Evolutionary conservation across 2,329 filamentous ascomycete species (phyloP).

Genomic region (Amesomyces nigricolor): DNA sequence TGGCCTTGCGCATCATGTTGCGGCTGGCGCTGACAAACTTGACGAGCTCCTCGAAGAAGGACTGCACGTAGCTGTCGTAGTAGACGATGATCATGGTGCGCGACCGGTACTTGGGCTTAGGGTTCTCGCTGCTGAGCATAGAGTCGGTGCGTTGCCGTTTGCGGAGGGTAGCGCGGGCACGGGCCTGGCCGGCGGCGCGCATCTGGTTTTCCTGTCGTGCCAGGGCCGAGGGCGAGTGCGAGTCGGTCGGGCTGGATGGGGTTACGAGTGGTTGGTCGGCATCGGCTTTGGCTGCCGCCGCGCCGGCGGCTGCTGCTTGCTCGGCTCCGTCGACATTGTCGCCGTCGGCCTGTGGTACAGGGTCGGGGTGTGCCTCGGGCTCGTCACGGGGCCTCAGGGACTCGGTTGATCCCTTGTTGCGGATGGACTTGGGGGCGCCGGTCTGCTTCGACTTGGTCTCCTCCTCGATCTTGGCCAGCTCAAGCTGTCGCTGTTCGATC

Average conservation of each 20-base stretch:
- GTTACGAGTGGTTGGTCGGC: constrained; percentile 25
- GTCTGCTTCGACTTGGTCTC: constrained; percentile 16
- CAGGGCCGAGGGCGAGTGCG: constrained; percentile 33
- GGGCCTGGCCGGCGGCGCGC: constrained; percentile 40
- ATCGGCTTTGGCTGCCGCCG: constrained; percentile 16
- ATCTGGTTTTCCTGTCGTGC: constrained; percentile 41
- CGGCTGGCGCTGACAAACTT: constrained; percentile 73
- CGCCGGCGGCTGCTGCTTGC: constrained; percentile 18
- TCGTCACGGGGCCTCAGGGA: constrained; percentile 48
- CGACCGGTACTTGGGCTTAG: constrained; percentile 56
- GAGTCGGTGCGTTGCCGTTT: constrained; percentile 49
- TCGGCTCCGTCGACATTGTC: constrained; percentile 5
- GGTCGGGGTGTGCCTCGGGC: constrained; percentile 27
- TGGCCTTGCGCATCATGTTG: constrained; percentile 81
- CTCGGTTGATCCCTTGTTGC: constrained; percentile 49
- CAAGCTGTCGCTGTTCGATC: constrained; percentile 56
- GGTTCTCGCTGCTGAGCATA: constrained; percentile 44
- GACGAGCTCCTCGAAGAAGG: constrained; percentile 75
- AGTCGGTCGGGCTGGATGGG: constrained; percentile 32
- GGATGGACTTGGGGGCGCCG: constrained; percentile 35
- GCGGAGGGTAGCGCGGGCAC: constrained; percentile 43
- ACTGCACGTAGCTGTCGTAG: constrained; percentile 84
- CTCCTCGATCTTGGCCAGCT: constrained; percentile 43
- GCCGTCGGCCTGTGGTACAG: constrained; percentile 14
- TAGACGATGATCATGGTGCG: constrained; percentile 80